These are phyloP conservation scores for Tephrocybe sp. DNA, from an alignment of 768 basidiomycete species.

Conservation along the genomic window DNA sequence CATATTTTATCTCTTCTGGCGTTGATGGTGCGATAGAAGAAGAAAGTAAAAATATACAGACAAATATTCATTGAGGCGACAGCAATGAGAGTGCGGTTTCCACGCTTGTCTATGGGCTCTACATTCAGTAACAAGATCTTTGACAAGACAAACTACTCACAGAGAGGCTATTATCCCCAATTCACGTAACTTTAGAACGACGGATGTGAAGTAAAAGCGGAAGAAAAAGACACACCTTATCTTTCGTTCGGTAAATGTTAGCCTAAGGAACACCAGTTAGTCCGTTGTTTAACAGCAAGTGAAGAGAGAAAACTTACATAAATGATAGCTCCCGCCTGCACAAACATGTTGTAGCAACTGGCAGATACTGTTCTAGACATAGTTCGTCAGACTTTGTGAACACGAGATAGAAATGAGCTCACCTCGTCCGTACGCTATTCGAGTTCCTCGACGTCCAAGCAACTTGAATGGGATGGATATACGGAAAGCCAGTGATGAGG, in stretches of 20 bases:
- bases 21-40: conserved; percentile 57
- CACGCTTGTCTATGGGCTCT: conserved; percentile 49
- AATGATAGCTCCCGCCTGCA: conserved; percentile 54
- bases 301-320: conserved; percentile 31
- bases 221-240: conserved; percentile 1
- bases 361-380: conserved; percentile 38
- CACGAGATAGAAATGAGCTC: conserved; percentile 17
- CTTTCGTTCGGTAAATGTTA: conserved; percentile 44
- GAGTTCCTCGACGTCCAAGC: conserved; percentile 63
- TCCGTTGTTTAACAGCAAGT: not conserved
- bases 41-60: conserved; percentile 44
- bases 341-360: conserved; percentile 61
- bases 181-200: not conserved
- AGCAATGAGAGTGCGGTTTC: conserved; percentile 55
- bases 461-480: conserved; percentile 46
- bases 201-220: not conserved
- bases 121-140: not conserved
- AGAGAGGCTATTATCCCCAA: conserved; percentile 25
- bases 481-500: conserved; percentile 57
- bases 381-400: not conserved
- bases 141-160: conserved; percentile 19
- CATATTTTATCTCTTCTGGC: conserved; percentile 46
- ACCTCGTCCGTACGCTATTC: conserved; percentile 55
- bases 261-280: conserved; percentile 26
- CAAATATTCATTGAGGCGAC: conserved; percentile 51